Evolutionary conservation across 1,139 yeast species (phyloP), one percentile per base, ranked within the genome.

Genomic region (Zygoascus meyerae): DNA sequence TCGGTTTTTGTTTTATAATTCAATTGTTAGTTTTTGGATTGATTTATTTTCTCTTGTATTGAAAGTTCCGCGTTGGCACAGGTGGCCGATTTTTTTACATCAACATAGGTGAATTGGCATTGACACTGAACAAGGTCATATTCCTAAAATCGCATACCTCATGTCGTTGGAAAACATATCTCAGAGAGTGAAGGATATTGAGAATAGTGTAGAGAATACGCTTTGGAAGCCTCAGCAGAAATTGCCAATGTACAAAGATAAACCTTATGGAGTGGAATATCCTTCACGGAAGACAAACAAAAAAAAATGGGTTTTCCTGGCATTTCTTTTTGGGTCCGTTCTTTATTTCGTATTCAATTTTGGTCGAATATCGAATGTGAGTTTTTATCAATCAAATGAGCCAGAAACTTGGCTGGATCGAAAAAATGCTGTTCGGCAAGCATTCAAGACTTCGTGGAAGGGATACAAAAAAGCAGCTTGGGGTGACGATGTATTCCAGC

Each of bases 381-480:
- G 29, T 4, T 18, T 35, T 5, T 21, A 32, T 15, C 32, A 34
- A 15, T 6, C 28, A 16, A 30, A 32, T 10, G 41, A 45, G 38
- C 48, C 52, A 8, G 49, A 48, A 26, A 48, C 61, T 18, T 70
- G 72, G 86, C 58, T 57, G 11, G 55, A 57, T 11, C 75, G 78
- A 44, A 83, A 79, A 56, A 62, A 67, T 11, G 77, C 76, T 52
- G 87, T 86, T 26, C 75, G 70, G 53, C 63, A 72, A 34, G 89
- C 80, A 5, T 86, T 90, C 61, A 69, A 80, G 52, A 82, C 80
- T 42, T 78, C 94, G 10, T 90, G 97, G 96, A 71, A 71, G 34
- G 85, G 85, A 44, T 90, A 90, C 59, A 80, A 78, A 45, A 68
- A 73, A 44, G 73, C 84, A 57, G 97, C 86, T 0, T 89, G 95